A percentile compares a stretch with the other conserved stretches of the same genome.
These are phyloP conservation scores for Paraconiothyrium sp. DNA, from an alignment of 2,329 filamentous ascomycete genomes.

Conservation along the genomic window DNA sequence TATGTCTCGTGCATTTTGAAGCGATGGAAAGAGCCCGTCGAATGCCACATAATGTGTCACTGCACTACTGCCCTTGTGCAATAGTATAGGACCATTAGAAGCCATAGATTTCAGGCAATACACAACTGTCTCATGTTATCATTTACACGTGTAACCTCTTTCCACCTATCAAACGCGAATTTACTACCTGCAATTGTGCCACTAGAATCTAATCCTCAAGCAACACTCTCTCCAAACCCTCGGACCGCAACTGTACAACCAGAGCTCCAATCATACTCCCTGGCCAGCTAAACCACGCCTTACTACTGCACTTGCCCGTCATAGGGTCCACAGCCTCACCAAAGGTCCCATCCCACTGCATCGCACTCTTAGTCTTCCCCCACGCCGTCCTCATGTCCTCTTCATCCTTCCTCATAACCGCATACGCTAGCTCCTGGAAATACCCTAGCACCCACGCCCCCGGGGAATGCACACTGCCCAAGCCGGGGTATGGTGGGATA, in stretches of 20 bases:
- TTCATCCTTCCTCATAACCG: conserved; percentile 6
- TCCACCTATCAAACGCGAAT: not conserved
- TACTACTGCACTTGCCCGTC: conserved; percentile 20
- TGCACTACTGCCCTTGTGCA: too few relatives aligned
- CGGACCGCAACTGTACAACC: conserved; percentile 16
- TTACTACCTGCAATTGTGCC: not conserved
- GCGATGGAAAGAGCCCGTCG: too few relatives aligned
- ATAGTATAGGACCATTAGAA: too few relatives aligned
- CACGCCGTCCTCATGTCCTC: conserved; percentile 16
- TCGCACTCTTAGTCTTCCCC: conserved; percentile 18
- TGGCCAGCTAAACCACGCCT: conserved; percentile 27
- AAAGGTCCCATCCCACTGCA: conserved; percentile 28
- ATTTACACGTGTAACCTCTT: not conserved
- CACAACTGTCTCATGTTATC: not conserved
- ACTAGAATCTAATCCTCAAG: not conserved
- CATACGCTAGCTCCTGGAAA: conserved; percentile 23
- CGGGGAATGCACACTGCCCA: conserved; percentile 24
- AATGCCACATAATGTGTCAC: too few relatives aligned
- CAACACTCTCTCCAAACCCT: conserved; percentile 17
- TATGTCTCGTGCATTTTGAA: not conserved
- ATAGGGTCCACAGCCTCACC: conserved; percentile 21
- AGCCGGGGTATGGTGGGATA: conserved; percentile 14
- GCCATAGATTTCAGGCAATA: too few relatives aligned
- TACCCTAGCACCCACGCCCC: conserved; percentile 24
- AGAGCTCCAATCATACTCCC: conserved; percentile 24